Evolutionary conservation across 257 asterid genomes (phyloP), one percentile per base, ranked within the genome.

Genomic region (Lycium barbarum): DNA sequence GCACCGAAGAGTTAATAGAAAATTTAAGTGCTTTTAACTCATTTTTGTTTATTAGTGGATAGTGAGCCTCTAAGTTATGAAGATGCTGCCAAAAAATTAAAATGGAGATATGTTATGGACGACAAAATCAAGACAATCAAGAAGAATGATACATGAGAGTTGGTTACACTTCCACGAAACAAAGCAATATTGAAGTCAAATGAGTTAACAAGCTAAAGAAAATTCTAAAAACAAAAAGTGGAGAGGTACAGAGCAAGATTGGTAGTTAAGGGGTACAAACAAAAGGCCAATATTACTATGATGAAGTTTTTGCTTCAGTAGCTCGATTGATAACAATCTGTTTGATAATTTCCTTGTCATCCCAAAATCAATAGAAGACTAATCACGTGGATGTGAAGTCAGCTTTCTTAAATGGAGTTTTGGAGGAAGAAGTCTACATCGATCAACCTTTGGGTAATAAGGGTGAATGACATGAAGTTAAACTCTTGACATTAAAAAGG

Each of bases 31-130:
- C 7, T 35, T 26, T n/a, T 35, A 13, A n/a, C 20, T 35, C 20
- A 13, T 9, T 72, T 40, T 40, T 47, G 1, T 43, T 13, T 74
- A 2, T n/a, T 74, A 1, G 62, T 62, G 2, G 13, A 63, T 6
- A 40, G 12, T 20, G 65, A 63, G 4, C 22, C 57, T 47, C 8
- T 53, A 66, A 9, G 68, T 15, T 53, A 17, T 26, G 55, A 68
- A 53, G 85, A 68, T 4, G 68, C 18, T 9, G 6, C 2, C 11
- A 9, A 33, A 1, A 35, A 54, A 10, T 26, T 9, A 18, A 83
- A 83, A 83, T 68, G 4, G 81, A 83, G 54, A 35, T 40, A 70
- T 22, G 70, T 81, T 0, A 83, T 67, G 80, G 66, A 68, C 68
- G 81, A 54, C 54, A 47, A 79, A 22, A 54, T 79, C 43, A 51